Base-by-base conservation (phyloP, 176 grass and related monocot genomes). In the Poa annua region DNA sequence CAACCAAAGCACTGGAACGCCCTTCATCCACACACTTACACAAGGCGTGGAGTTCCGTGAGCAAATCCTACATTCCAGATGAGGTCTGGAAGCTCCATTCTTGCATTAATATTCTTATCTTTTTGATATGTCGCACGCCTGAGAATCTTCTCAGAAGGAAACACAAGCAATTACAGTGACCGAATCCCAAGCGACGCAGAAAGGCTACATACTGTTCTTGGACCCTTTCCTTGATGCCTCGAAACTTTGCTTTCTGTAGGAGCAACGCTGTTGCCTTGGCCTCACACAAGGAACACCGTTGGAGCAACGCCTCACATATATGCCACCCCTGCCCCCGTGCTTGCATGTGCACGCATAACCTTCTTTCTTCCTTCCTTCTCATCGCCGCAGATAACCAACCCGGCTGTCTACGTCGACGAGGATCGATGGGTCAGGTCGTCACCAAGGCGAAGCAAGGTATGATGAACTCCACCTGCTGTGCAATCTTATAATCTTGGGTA, bases 241-340 rank as follows among this genome's bases (percentile, higher is more conserved):
- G 42, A 16, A 65, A 49, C 91, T 89, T 97, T 97, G 91, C 94
- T 85, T 85, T 66, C 45, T 41, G 47, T 24, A 2, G 38, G 74
- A 74, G 91, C 66, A 85, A 95, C 78, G 70, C 80, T 20, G 69
- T 88, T 76, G 79, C n/a, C 77, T 63, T 85, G 56, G 73, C 63
- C 71, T 71, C 57, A 83, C 74, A 83, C 84, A 83, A 90, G 51
- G 79, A 66, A 86, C 83, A 79, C 57, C 41, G 20, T 51, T 34
- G 8, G 3, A 24, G 0, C 42, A 48, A 50, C 17, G 26, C 2
- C 15, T 4, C 38, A 2, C 3, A 50, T 52, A 78, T 76, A 89
- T 54, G 51, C 24, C 8, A 24, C 22, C 20, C 63, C 13, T 5
- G 9, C 8, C 55, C 34, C 78, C 64, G 54, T 86, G 79, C 25